Conservation (phyloP, 768 basidiomycete species). For the Royoungia palumana region DNA sequence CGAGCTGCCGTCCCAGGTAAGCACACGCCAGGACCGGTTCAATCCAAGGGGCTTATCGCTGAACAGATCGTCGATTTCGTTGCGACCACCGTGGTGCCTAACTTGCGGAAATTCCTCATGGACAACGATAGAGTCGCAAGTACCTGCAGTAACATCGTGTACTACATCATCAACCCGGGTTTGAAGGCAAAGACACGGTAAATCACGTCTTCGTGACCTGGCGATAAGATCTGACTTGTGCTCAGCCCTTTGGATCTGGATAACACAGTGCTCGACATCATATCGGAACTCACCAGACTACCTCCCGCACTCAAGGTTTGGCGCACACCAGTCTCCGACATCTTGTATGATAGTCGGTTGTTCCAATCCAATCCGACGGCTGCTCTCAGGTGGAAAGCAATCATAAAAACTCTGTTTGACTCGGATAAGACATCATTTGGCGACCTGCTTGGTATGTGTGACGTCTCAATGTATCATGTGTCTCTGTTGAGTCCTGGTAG, state of each 20-base stretch:
- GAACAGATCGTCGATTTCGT: slow-evolving; percentile 71
- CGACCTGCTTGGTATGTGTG: slow-evolving; percentile 71
- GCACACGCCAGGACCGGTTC: slow-evolving; percentile 15
- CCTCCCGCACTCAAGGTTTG: slow-evolving; percentile 80
- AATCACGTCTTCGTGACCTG: slow-evolving; percentile 10
- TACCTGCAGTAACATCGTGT: slow-evolving; percentile 80
- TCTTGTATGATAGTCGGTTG: slow-evolving; percentile 80
- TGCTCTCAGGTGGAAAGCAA: slow-evolving; percentile 66
- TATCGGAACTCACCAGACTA: slow-evolving; percentile 76
- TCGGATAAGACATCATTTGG: slow-evolving; percentile 81
- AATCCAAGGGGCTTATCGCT: slow-evolving; percentile 4
- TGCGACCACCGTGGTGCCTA: slow-evolving; percentile 64
- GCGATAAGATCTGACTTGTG: slow-evolving; percentile 7
- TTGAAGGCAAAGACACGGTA: slow-evolving; percentile 77
- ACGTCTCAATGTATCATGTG: slow-evolving; percentile 26
- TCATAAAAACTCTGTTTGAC: slow-evolving; percentile 79
- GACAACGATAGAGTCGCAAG: slow-evolving; percentile 81
- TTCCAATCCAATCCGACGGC: slow-evolving; percentile 69
- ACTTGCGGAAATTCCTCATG: slow-evolving; percentile 70
- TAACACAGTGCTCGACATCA: slow-evolving; percentile 55
- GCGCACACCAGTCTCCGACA: slow-evolving; percentile 75
- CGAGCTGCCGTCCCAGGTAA: slow-evolving; percentile 30
- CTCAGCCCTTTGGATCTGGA: slow-evolving; percentile 80
- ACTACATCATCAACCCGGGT: slow-evolving; percentile 78
- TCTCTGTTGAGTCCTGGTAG: slow-evolving; percentile 36